phyloP scores from a whole-genome alignment of 345 rosid genomes.

The Angophora floribunda region DNA sequence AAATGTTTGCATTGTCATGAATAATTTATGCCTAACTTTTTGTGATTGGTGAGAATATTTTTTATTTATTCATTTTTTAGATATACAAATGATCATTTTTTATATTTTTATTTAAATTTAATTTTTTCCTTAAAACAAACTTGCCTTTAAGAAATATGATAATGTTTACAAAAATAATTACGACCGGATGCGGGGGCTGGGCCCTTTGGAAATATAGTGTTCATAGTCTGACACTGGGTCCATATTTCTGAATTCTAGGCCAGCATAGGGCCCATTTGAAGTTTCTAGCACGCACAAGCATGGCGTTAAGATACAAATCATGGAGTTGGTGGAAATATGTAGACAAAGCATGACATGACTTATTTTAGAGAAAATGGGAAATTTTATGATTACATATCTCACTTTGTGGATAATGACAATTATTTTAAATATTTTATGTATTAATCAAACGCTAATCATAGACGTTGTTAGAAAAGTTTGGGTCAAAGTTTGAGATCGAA shows the following conservation, averaged over 20 bases:
- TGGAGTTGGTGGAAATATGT: neutral
- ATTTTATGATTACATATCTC: neutral
- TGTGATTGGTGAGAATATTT: neutral
- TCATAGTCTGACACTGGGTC: neutral
- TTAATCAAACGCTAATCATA: neutral
- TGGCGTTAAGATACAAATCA: neutral
- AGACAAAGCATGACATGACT: neutral
- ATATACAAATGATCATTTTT: too few relatives aligned
- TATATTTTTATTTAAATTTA: too few relatives aligned
- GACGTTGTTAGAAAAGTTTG: neutral
- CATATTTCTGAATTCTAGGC: neutral
- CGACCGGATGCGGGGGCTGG: neutral
- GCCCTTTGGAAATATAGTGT: neutral
- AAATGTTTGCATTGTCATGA: neutral
- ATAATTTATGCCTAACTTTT: neutral
- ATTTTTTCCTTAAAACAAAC: too few relatives aligned
- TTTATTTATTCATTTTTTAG: too few relatives aligned
- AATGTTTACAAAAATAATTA: neutral
- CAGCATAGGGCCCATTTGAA: neutral
- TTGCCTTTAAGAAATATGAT: neutral
- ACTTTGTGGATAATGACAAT: neutral
- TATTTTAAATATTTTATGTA: neutral
- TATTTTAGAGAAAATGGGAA: neutral
- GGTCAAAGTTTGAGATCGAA: neutral
- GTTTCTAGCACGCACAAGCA: neutral